These are phyloP conservation scores for Colletotrichum costaricense DNA, from an alignment of 2,329 filamentous ascomycete species.

Conservation along the genomic window DNA sequence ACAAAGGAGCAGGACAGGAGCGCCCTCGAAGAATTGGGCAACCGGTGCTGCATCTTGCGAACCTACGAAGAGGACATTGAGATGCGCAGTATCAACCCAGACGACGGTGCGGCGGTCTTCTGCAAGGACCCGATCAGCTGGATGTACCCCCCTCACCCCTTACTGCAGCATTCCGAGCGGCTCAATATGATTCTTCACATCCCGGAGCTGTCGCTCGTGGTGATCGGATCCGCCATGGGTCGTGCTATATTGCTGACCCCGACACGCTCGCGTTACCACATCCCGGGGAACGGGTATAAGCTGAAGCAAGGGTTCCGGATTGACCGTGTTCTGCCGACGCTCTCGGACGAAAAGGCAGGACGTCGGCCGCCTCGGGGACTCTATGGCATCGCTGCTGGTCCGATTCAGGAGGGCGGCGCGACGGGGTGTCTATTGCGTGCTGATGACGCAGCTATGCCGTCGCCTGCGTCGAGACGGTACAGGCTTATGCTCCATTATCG, in stretches of 20 bases:
- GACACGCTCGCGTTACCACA: slow-evolving; percentile 40
- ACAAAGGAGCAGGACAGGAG: slow-evolving; percentile 14
- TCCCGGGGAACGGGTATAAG: slow-evolving; percentile 17
- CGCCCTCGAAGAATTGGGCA: slow-evolving; percentile 27
- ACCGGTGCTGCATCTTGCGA: slow-evolving; percentile 55
- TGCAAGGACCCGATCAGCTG: slow-evolving; percentile 43
- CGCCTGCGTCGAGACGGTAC: slow-evolving; percentile 62
- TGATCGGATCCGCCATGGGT: slow-evolving; percentile 75
- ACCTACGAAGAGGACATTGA: slow-evolving; percentile 62
- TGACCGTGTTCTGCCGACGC: slow-evolving; percentile 63
- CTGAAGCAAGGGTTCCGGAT: slow-evolving; percentile 60
- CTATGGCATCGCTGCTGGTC: slow-evolving; percentile 75
- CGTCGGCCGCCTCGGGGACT: slow-evolving; percentile 63
- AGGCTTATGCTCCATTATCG: slow-evolving; percentile 78
- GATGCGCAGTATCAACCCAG: slow-evolving; percentile 46
- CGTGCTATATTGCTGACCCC: slow-evolving; percentile 72
- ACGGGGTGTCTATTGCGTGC: slow-evolving; percentile 28
- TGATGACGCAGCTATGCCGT: slow-evolving; percentile 38
- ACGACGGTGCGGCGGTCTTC: slow-evolving; percentile 42
- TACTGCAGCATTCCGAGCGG: slow-evolving; percentile 40
- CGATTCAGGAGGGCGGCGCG: slow-evolving; percentile 62
- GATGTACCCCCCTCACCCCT: slow-evolving; percentile 37
- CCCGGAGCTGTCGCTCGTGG: slow-evolving; percentile 76
- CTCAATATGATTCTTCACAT: slow-evolving; percentile 73
- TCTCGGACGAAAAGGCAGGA: slow-evolving; percentile 55